Evolutionary conservation across 257 asterid species (phyloP).

Genomic region (Echites panduratus): DNA sequence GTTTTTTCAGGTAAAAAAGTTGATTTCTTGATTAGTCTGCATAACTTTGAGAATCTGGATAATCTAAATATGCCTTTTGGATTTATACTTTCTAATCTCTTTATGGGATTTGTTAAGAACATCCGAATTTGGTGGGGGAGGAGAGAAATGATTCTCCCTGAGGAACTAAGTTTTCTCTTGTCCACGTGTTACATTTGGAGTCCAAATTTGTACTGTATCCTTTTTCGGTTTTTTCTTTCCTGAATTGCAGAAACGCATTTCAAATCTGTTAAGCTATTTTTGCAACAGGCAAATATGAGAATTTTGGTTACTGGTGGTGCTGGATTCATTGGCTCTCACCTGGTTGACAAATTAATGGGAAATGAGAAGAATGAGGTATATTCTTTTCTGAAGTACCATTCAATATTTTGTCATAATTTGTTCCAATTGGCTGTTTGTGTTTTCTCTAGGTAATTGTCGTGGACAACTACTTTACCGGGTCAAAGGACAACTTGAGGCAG

Average conservation of each 20-base stretch:
- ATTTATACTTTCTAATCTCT: neutral
- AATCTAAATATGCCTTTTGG: neutral
- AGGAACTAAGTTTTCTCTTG: neutral
- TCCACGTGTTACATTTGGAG: neutral
- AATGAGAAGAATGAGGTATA: conserved; percentile 93
- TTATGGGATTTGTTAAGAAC: neutral
- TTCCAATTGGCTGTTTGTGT: neutral
- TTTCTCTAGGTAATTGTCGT: conserved; percentile 67
- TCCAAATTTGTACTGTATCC: neutral
- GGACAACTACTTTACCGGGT: conserved; percentile 94
- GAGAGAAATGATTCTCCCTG: neutral
- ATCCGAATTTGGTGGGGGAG: neutral
- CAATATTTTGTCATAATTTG: neutral
- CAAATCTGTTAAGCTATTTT: neutral
- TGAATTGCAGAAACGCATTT: neutral
- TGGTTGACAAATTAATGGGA: conserved; percentile 88
- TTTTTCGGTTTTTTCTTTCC: neutral
- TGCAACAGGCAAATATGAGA: conserved; percentile 85
- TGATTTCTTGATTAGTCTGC: neutral
- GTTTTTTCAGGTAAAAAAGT: conserved; percentile 58
- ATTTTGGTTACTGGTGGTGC: conserved; percentile 98
- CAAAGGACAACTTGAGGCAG: conserved; percentile 84
- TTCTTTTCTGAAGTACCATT: neutral
- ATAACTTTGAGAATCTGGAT: neutral
- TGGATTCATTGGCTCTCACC: conserved; percentile 99